A percentile compares a stretch with the other conserved stretches of the same genome.
phyloP scores from a whole-genome alignment of 768 basidiomycete species.

The Leccinum rimulosum region DNA sequence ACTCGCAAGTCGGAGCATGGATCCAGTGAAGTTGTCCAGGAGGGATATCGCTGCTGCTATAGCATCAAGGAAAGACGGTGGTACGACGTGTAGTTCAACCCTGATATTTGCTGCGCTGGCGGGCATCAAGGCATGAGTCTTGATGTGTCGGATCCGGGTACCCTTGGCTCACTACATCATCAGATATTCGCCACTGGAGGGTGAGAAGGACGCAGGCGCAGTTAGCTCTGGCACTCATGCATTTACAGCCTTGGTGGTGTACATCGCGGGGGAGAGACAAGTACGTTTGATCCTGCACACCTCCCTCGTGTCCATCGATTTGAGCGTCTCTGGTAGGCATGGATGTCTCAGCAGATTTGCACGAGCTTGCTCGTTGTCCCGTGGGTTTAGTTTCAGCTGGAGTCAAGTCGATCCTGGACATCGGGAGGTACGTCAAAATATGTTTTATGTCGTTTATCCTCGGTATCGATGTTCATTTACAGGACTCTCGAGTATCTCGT shows the following conservation, averaged over 20 bases:
- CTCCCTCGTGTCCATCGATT: slow-evolving; percentile 2
- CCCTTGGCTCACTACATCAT: slow-evolving; percentile 8
- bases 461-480: slow-evolving; percentile 4
- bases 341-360: slow-evolving; percentile 93
- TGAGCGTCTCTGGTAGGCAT: slow-evolving; percentile 55
- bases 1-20: slow-evolving; percentile 53
- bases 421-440: slow-evolving; percentile 54
- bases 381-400: slow-evolving; percentile 93
- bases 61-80: slow-evolving; percentile 67
- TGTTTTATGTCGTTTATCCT: background rate
- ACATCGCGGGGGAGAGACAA: slow-evolving; percentile 69
- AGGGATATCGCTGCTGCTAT: slow-evolving; percentile 80
- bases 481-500: slow-evolving; percentile 83
- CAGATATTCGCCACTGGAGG: slow-evolving; percentile 93
- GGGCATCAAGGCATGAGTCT: slow-evolving; percentile 70
- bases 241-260: slow-evolving; percentile 72
- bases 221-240: slow-evolving; percentile 4
- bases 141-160: background rate
- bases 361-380: slow-evolving; percentile 84
- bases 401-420: slow-evolving; percentile 93
- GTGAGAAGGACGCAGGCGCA: slow-evolving; percentile 40
- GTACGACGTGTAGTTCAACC: slow-evolving; percentile 76
- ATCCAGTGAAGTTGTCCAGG: slow-evolving; percentile 68
- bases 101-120: slow-evolving; percentile 73
- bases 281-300: slow-evolving; percentile 35